These are phyloP conservation scores for Laetiporus sulphureus DNA, from an alignment of 1,284 basidiomycete species.

Conservation along the genomic window DNA sequence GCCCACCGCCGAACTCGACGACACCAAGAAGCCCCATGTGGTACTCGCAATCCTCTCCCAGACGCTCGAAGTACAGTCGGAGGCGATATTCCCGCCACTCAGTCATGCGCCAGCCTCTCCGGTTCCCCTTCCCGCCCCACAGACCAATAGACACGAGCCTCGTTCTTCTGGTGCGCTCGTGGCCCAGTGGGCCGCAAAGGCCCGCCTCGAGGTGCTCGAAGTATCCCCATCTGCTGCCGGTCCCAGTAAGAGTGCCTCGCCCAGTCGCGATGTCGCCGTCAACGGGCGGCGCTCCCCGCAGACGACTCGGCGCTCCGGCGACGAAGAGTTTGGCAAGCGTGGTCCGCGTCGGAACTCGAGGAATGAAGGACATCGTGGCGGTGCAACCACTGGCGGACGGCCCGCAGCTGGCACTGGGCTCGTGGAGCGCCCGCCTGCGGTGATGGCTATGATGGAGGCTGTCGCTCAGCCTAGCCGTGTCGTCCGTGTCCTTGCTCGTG, in stretches of 20 bases:
- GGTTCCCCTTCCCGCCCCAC: constrained; percentile 59
- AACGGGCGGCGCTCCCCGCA: constrained; percentile 20
- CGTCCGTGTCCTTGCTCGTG: constrained; percentile 69
- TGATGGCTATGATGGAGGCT: constrained; percentile 70
- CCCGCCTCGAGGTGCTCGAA: constrained; percentile 50
- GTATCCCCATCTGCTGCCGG: constrained; percentile 33
- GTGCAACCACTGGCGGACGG: constrained; percentile 13
- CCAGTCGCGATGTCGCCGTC: constrained; percentile 10
- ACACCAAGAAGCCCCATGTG: constrained; percentile 33
- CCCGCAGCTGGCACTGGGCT: constrained; percentile 29
- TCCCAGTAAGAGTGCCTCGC: not conserved
- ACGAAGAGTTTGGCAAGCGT: constrained; percentile 30
- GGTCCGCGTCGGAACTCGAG: constrained; percentile 23
- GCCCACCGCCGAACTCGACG: constrained; percentile 6
- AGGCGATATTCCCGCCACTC: constrained; percentile 24
- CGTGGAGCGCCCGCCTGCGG: constrained; percentile 65
- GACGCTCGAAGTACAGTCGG: constrained; percentile 26
- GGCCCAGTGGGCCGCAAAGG: constrained; percentile 56
- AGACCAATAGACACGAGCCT: constrained; percentile 54
- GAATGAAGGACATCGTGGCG: constrained; percentile 9
- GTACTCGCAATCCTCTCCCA: constrained; percentile 50
- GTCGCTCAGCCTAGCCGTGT: constrained; percentile 64
- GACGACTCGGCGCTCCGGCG: constrained; percentile 24
- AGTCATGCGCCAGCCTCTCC: constrained; percentile 37
- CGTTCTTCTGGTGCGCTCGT: constrained; percentile 59